Base-by-base conservation (phyloP, 345 rosid species). In the Bruguiera gymnorhiza region DNA sequence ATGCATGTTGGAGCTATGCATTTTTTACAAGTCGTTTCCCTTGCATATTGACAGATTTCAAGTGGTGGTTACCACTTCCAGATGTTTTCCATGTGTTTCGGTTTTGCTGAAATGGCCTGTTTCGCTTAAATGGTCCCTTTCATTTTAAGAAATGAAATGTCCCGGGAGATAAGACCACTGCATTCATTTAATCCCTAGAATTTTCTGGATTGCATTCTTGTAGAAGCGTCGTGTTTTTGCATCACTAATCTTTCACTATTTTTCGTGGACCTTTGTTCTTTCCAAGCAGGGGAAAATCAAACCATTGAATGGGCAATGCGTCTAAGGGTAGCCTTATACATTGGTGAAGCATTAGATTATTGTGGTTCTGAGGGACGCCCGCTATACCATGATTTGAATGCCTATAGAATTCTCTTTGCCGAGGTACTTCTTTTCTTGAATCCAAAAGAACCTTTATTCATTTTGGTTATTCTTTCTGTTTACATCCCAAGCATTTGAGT, bases 241-340 rank as follows among this genome's bases (percentile, higher is more conserved):
- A 43, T 13, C 4, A 0, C 50, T 43, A 43, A 43, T 43, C 50
- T 43, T 11, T 43, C 1, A 18, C 50, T 43, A 43, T 13, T 43
- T 11, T 43, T 13, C 19, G 13, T 43, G 50, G 18, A 13, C 64
- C 23, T 66, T 70, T 75, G 53, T 67, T 78, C 67, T 54, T 73
- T 32, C 68, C 71, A 65, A 18, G 56, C 90, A 96, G 99, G 89
- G 91, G 98, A 96, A 78, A 96, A 78, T 76, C 98, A 92, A 86
- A 92, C 98, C 20, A 87, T 92, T 20, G 95, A 86, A 69, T 92
- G 99, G 98, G 91, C 96, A 19, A 86, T 96, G 96, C 92, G 97
- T 70, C 82, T 96, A 72, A 84, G 97, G 81, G 99, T 92, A 63
- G 97, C 96, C 67, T 83, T 75, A 70, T 86, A 81, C 84, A 89